Base-by-base conservation (phyloP, 139 green algal species). In the Limnomonas spitsbergensis region DNA sequence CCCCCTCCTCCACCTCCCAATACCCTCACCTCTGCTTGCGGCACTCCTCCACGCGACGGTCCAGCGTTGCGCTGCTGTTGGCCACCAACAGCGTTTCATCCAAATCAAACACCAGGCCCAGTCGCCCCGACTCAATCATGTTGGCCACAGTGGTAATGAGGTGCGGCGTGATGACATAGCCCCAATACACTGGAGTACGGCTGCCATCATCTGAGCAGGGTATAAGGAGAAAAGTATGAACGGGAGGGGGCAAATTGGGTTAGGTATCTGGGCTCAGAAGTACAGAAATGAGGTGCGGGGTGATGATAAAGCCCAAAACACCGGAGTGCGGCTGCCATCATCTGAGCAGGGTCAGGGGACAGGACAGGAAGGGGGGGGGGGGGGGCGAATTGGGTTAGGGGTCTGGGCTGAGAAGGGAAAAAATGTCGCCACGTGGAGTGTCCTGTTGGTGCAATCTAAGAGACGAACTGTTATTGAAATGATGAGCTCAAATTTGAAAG, bases 61-160 rank as follows among this genome's bases (percentile, higher is more conserved):
- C 73, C 31, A 78, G 24, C 4, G 9, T 71, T 40, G 80, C 82
- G n/a, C 75, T 36, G 1, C 67, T 80, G 76, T 86, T 82, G n/a
- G 91, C 91, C 37, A 90, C 82, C 61, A 97, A 78, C 69, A 97
- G 82, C 0, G 93, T 97, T 72, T 97, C 93, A 74, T 97, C 93
- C 74, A 97, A 76, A 68, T 97, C 93, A 80, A 97, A 91, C 32
- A 97, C 83, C 7, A 96, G 73, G 1, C 86, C 86, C 75, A 97
- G 85, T 20, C 86, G 85, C 24, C 71, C 80, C 47, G 38, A 74
- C 7, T 90, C 81, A 40, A 97, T 75, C 81, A 93, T 80, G 1
- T 39, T 70, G 31, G 56, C 67, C 14, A 81, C 84, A 6, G 89
- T 53, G 20, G 67, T 76, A 1, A 85, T 66, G 31, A 88, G 54